phyloP scores from a whole-genome alignment of 2,329 filamentous ascomycete species.

The Phaeosphaeria sp. region DNA sequence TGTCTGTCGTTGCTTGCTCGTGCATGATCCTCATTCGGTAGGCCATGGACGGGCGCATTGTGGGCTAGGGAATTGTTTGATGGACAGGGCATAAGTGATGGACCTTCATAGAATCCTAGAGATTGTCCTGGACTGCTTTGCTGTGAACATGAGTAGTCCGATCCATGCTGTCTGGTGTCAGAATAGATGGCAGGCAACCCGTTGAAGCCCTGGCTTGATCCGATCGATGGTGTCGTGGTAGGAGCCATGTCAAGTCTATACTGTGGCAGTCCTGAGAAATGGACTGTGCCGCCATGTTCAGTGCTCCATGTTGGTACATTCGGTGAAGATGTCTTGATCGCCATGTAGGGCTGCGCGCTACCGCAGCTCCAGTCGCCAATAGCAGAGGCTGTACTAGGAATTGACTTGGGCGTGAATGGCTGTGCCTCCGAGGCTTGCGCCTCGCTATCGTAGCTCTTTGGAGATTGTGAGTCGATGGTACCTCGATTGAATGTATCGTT shows the following conservation, averaged over 20 bases:
- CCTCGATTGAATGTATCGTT: conserved; percentile 13
- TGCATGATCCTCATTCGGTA: neutral
- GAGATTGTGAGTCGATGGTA: conserved; percentile 21
- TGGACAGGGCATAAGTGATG: neutral
- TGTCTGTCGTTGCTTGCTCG: neutral
- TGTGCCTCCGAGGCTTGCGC: conserved; percentile 1
- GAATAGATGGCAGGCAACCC: neutral
- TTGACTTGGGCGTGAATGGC: conserved; percentile 12
- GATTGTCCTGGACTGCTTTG: conserved; percentile 8
- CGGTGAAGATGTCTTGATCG: conserved; percentile 7
- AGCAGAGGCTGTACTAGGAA: conserved; percentile 8
- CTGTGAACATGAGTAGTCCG: conserved; percentile 16
- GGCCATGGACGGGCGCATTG: neutral
- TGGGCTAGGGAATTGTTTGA: neutral
- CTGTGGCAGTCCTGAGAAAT: conserved; percentile 1
- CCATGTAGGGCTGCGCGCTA: neutral
- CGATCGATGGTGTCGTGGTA: neutral
- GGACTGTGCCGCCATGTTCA: neutral
- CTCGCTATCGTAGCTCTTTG: conserved; percentile 29
- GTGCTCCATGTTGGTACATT: neutral
- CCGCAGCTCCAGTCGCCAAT: conserved; percentile 8
- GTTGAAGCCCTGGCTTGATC: neutral
- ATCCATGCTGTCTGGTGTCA: conserved; percentile 1
- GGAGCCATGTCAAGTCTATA: neutral
- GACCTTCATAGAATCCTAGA: conserved; percentile 10